A percentile compares a stretch with the other conserved stretches of the same genome.
Conservation (phyloP, 225 moss, liverwort and hornwort genomes). For the Bryum argenteum region DNA sequence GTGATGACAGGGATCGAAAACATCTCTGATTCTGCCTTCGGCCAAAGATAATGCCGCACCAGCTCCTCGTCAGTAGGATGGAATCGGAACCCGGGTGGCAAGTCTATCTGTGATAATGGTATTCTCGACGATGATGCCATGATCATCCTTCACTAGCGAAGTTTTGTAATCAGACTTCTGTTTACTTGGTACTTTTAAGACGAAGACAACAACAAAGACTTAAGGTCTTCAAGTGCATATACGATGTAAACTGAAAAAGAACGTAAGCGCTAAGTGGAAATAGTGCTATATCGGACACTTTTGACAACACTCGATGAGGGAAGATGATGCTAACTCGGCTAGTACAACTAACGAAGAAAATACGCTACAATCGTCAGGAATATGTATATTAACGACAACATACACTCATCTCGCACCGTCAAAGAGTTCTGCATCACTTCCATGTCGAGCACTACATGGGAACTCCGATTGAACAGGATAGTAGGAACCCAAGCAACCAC, state of each 20-base stretch:
- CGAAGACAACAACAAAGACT: slow-evolving; percentile 5
- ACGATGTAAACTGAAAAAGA: background rate
- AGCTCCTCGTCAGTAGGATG: slow-evolving; percentile 99
- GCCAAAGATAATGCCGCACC: slow-evolving; percentile 84
- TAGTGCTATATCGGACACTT: slow-evolving; percentile 39
- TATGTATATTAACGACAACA: slow-evolving; percentile 10
- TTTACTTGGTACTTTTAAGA: background rate
- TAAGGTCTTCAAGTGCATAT: background rate
- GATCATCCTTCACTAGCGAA: slow-evolving; percentile 39
- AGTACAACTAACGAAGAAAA: slow-evolving; percentile 26
- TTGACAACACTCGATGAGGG: slow-evolving; percentile 40
- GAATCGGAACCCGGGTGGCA: slow-evolving; percentile 94
- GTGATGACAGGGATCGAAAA: slow-evolving; percentile 83
- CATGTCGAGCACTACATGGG: slow-evolving; percentile 21
- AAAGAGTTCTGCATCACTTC: slow-evolving; percentile 18
- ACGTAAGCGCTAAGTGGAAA: background rate
- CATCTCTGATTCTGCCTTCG: slow-evolving; percentile 78
- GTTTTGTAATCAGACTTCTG: slow-evolving; percentile 23
- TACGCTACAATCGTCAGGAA: slow-evolving; percentile 30
- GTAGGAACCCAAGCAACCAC: slow-evolving; percentile 22
- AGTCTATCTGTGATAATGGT: slow-evolving; percentile 64
- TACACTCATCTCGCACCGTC: slow-evolving; percentile 35
- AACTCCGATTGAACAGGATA: slow-evolving; percentile 3
- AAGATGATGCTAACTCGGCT: slow-evolving; percentile 39
- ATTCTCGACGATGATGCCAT: slow-evolving; percentile 60